Base-by-base conservation (phyloP, 495 filamentous ascomycete species). In the Melanomma pulvis-pyrius region DNA sequence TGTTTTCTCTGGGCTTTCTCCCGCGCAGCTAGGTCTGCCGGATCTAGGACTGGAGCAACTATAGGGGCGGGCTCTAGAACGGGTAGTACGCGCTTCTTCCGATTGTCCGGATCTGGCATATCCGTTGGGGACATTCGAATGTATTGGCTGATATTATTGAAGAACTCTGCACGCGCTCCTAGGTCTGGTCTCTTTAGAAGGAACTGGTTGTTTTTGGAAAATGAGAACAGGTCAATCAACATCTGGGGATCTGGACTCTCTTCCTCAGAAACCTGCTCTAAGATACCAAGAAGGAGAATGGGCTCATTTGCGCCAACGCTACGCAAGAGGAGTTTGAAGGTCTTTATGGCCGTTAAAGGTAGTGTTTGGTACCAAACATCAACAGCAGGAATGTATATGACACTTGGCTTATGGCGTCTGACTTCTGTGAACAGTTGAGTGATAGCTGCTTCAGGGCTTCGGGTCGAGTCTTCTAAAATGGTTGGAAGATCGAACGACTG, bases 401-500 rank as follows among this genome's bases (percentile, higher is more conserved):
- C 90, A 77, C 92, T 93, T 9, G 96, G 94, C 76, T 96, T 97
- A 69, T 97, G 92, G 44, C 93, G 86, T 73, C 91, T 91, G 15
- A 96, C 91, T 78, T 98, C 94, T 0, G 88, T 83, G 74, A 98
- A 98, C 0, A 93, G 81, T 69, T 92, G 89, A 25, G 96, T 91
- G 44, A 98, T 84, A 21, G 92, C 87, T 68, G 92, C 87, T 80
- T 98, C 94, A 1, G 90, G 82, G 75, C 83, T 80, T 63, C 88
- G 83, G 21, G 87, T 83, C 26, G 87, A 83, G 65, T 89, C 85
- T 65, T 86, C 89, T 39, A 94, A 77, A 51, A 97, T 78, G 6
- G 90, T 94, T 7, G 92, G 85, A 51, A 98, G 82, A 77, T 97
- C 94, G 75, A 98, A 93, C n/a, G 88, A 88, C 73, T 98, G 94